A percentile compares a stretch with the other conserved stretches of the same genome.
phyloP scores from a whole-genome alignment of 2,329 filamentous ascomycete species.

The Colletotrichum sp. region DNA sequence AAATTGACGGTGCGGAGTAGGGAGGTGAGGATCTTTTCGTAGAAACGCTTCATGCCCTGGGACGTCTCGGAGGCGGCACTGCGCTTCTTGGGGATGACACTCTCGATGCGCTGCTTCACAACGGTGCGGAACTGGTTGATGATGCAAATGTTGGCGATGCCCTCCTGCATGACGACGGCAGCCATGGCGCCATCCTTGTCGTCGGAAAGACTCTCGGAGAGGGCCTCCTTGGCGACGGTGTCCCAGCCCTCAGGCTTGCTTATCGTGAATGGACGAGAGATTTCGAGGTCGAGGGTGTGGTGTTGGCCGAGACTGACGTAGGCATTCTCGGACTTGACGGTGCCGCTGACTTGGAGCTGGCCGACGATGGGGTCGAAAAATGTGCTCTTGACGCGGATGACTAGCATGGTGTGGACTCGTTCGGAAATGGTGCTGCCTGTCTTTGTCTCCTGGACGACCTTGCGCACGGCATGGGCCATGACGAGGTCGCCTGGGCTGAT shows the following conservation, averaged over 20 bases:
- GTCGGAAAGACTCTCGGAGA: constrained; percentile 80
- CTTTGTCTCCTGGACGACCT: constrained; percentile 54
- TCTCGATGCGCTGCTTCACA: constrained; percentile 72
- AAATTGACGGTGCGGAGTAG: constrained; percentile 83
- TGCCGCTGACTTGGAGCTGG: constrained; percentile 61
- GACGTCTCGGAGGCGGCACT: constrained; percentile 68
- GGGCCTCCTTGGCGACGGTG: constrained; percentile 78
- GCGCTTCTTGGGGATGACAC: constrained; percentile 71
- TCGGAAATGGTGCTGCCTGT: constrained; percentile 53
- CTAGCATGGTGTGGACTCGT: constrained; percentile 63
- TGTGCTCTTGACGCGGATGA: constrained; percentile 60
- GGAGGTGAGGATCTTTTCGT: constrained; percentile 75
- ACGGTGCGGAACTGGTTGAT: constrained; percentile 83
- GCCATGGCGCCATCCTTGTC: constrained; percentile 83
- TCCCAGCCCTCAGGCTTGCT: constrained; percentile 87
- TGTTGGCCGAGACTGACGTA: constrained; percentile 59
- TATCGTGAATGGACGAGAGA: constrained; percentile 85
- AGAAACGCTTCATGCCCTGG: constrained; percentile 79
- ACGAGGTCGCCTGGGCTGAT: constrained; percentile 59
- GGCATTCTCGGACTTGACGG: constrained; percentile 57
- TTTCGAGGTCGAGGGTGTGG: constrained; percentile 78
- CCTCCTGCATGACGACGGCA: constrained; percentile 93
- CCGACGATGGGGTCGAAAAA: constrained; percentile 64
- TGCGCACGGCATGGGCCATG: constrained; percentile 60
- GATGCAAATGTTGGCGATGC: constrained; percentile 80